Evolutionary conservation across 768 basidiomycete genomes (phyloP).

Genomic region (Mycena filopes): DNA sequence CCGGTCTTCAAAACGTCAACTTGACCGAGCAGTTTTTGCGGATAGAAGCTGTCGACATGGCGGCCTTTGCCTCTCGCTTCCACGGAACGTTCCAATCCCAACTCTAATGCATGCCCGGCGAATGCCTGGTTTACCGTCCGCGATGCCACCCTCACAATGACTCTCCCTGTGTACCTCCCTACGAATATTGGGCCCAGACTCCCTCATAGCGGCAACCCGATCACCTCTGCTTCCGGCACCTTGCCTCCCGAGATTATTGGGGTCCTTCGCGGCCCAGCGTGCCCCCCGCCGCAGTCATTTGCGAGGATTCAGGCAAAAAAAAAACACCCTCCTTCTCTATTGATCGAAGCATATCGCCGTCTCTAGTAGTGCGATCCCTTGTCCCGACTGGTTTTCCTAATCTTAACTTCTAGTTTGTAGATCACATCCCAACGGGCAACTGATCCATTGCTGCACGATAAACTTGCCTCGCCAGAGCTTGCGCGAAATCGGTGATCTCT

Average conservation of each 20-base stretch:
- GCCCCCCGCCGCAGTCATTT: not conserved
- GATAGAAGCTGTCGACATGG: slow-evolving; percentile 16
- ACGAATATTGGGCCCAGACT: not conserved
- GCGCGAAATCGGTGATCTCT: slow-evolving; percentile 28
- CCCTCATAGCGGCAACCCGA: slow-evolving; percentile 2
- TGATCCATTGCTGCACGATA: slow-evolving; percentile 19
- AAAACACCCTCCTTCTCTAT: not conserved
- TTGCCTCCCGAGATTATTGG: slow-evolving; percentile 3
- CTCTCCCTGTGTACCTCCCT: slow-evolving; percentile 2
- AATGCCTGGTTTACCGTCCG: slow-evolving; percentile 23
- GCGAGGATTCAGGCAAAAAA: slow-evolving; percentile 10
- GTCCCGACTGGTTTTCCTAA: slow-evolving; percentile 7
- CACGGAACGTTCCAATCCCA: slow-evolving; percentile 22
- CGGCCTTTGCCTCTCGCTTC: slow-evolving; percentile 24
- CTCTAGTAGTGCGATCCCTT: slow-evolving; percentile 20
- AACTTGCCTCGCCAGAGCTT: slow-evolving; percentile 28
- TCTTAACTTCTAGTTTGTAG: slow-evolving; percentile 24
- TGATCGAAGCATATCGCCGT: slow-evolving; percentile 22
- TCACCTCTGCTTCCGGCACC: slow-evolving; percentile 9
- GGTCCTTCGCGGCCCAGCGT: slow-evolving; percentile 4
- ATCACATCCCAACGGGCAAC: slow-evolving; percentile 17
- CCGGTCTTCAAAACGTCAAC: slow-evolving; percentile 30
- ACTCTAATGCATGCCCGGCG: slow-evolving; percentile 20
- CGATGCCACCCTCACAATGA: slow-evolving; percentile 13
- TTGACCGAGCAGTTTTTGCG: slow-evolving; percentile 18